Evolutionary conservation across 2,329 filamentous ascomycete genomes (phyloP).

Genomic region (Xylariaceae sp.): DNA sequence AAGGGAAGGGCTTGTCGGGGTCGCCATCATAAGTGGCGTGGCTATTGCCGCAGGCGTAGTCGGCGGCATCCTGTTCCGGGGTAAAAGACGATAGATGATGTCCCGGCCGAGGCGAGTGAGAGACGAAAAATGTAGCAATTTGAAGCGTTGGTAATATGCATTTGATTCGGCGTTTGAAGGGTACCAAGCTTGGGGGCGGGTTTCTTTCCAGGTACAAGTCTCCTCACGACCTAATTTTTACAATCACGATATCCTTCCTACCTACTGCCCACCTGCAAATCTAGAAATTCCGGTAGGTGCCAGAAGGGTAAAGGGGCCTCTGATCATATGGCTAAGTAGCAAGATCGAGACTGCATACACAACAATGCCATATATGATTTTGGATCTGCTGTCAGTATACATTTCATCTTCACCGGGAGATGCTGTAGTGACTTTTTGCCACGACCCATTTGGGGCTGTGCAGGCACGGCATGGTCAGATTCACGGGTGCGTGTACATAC

Average conservation of each 20-base stretch:
- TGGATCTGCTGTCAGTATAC: too few relatives aligned
- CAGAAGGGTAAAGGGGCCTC: too few relatives aligned
- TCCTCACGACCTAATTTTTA: too few relatives aligned
- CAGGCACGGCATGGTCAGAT: not conserved
- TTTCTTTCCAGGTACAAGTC: conserved; percentile 4
- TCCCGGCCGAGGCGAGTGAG: not conserved
- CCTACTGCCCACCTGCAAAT: too few relatives aligned
- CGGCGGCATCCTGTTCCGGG: conserved; percentile 74
- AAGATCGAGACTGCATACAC: too few relatives aligned
- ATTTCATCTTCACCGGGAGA: not conserved
- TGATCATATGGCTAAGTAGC: too few relatives aligned
- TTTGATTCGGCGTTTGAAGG: conserved; percentile 16
- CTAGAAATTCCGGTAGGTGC: too few relatives aligned
- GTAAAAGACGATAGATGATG: conserved; percentile 24
- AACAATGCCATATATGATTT: too few relatives aligned
- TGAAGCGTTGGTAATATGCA: conserved; percentile 16
- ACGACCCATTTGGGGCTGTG: conserved; percentile 1
- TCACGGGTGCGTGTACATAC: too few relatives aligned
- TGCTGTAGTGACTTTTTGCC: not conserved
- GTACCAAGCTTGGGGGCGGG: too few relatives aligned
- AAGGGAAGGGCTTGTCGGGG: conserved; percentile 87
- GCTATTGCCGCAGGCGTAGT: conserved; percentile 91
- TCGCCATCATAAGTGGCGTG: conserved; percentile 89
- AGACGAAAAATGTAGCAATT: conserved; percentile 2
- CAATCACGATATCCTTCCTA: too few relatives aligned